Conservation (phyloP, 2,329 filamentous ascomycete species). For the Massarina eburnea region DNA sequence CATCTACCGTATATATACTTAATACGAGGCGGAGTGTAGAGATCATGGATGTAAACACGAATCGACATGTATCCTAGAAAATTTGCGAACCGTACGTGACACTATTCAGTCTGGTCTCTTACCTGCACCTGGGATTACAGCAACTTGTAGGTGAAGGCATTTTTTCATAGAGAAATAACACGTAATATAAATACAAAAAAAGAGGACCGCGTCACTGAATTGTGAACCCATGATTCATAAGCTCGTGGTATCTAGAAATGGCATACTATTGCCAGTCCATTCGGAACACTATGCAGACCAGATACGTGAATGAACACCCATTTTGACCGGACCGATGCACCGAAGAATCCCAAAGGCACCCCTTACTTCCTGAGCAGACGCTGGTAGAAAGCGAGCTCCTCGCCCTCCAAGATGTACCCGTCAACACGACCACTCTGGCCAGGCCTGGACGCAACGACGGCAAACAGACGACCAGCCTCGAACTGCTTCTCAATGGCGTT, state of each 20-base stretch:
- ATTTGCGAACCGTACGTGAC: no score
- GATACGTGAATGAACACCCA: conserved; percentile 45
- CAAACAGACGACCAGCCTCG: conserved; percentile 97
- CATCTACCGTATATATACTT: no score
- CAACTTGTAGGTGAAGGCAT: no score
- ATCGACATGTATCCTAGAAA: no score
- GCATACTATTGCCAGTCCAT: conserved; percentile 42
- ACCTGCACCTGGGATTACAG: no score
- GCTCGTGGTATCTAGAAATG: conserved; percentile 44
- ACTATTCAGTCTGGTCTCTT: no score
- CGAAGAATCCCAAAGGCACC: conserved; percentile 42
- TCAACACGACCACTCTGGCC: conserved; percentile 96
- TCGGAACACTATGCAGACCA: conserved; percentile 44
- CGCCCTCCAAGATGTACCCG: conserved; percentile 98
- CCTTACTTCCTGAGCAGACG: conserved; percentile 97
- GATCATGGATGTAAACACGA: no score
- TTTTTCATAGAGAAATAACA: no score
- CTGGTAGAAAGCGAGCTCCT: conserved; percentile 99
- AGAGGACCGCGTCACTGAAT: conserved; percentile 25
- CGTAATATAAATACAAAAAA: not conserved
- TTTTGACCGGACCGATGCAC: conserved; percentile 47
- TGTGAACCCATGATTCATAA: conserved; percentile 40
- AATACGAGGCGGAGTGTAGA: no score
- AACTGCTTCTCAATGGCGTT: conserved; percentile 93
- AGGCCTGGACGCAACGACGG: conserved; percentile 87